Percentiles rank a stretch among this genome's conserved stretches.
These are phyloP conservation scores for Tetrahymena thermophila DNA, from an alignment of 73 alveolate genomes.

Conservation along the genomic window DNA sequence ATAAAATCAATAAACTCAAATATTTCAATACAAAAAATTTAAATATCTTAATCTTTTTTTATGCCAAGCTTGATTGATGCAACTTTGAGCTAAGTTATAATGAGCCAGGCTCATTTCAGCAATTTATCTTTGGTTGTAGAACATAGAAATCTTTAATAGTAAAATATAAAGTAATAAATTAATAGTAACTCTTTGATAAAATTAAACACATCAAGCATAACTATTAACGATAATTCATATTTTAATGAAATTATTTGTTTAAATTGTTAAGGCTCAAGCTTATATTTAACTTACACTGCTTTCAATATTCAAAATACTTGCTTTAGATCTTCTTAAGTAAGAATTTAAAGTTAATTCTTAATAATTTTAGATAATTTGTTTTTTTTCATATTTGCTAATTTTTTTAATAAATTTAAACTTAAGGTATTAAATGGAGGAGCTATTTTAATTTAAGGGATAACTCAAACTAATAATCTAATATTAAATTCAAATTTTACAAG, in stretches of 20 bases:
- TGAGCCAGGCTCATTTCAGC: no score
- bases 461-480: no score
- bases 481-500: no score
- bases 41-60: background rate
- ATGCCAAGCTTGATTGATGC: background rate
- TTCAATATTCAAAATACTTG: background rate
- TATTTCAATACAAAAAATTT: no score
- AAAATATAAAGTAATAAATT: no score
- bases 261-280: background rate
- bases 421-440: background rate
- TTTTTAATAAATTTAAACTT: no score
- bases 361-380: no score
- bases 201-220: background rate
- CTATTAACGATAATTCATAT: background rate
- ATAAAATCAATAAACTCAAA: background rate
- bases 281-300: background rate
- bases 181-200: background rate
- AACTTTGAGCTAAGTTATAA: background rate
- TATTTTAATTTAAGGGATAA: background rate
- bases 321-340: no score
- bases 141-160: background rate
- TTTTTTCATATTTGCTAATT: no score
- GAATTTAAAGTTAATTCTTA: no score
- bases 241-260: background rate
- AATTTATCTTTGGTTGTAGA: background rate